Percentiles rank a stretch among this genome's conserved stretches.
phyloP scores from a whole-genome alignment of 2,329 filamentous ascomycete genomes.

The Rutstroemia sydowiana region DNA sequence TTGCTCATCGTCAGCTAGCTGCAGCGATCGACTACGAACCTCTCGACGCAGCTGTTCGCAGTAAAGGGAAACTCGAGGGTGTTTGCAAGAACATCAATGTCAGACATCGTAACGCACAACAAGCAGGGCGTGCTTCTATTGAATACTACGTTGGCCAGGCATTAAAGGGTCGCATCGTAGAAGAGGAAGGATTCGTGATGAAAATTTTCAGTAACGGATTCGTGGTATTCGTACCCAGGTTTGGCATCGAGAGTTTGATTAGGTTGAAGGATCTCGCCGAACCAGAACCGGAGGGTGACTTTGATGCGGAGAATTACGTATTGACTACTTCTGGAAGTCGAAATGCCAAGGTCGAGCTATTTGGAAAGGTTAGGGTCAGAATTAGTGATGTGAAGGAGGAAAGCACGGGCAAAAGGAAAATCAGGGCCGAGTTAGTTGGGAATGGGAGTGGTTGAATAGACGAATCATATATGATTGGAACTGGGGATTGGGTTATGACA shows the following conservation, averaged over 20 bases:
- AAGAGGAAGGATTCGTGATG: slow-evolving; percentile 95
- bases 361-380: slow-evolving; percentile 83
- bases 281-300: slow-evolving; percentile 70
- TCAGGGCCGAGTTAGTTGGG: slow-evolving; percentile 62
- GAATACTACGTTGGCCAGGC: slow-evolving; percentile 98
- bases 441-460: slow-evolving; percentile 12
- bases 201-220: slow-evolving; percentile 96
- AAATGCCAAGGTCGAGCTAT: slow-evolving; percentile 65
- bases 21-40: slow-evolving; percentile 91
- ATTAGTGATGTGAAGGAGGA: slow-evolving; percentile 93
- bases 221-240: slow-evolving; percentile 90
- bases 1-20: slow-evolving; percentile 88
- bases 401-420: slow-evolving; percentile 88
- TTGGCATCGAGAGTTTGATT: slow-evolving; percentile 91
- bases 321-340: slow-evolving; percentile 54
- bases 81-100: slow-evolving; percentile 99
- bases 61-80: slow-evolving; percentile 76
- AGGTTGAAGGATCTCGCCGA: slow-evolving; percentile 75
- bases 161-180: slow-evolving; percentile 66
- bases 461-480: no score
- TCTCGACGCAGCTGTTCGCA: slow-evolving; percentile 73
- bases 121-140: slow-evolving; percentile 87
- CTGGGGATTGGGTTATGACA: not conserved
- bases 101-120: slow-evolving; percentile 92
- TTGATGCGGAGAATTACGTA: slow-evolving; percentile 79